A percentile compares a stretch with the other conserved stretches of the same genome.
These are phyloP conservation scores for Brassica juncea DNA, from an alignment of 345 rosid species.

Conservation along the genomic window DNA sequence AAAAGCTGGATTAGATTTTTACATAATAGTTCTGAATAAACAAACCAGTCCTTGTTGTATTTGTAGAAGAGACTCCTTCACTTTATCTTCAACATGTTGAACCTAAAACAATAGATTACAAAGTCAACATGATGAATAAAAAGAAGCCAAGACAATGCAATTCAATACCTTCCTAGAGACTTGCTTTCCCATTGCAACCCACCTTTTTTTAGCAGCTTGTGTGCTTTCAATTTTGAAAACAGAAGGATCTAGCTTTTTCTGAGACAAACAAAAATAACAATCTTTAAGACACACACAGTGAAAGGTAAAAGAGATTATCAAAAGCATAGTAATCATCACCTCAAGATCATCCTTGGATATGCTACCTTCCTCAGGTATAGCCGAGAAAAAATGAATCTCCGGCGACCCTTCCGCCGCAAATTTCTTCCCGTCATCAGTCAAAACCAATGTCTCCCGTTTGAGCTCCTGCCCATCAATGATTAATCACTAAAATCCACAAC, in stretches of 20 bases:
- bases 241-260: constrained; percentile 66
- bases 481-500: too few relatives aligned
- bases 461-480: too few relatives aligned
- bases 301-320: too few relatives aligned
- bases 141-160: background rate
- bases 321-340: too few relatives aligned
- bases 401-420: too few relatives aligned
- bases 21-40: background rate
- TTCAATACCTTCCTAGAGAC: constrained; percentile 77
- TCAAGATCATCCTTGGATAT: too few relatives aligned
- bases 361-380: too few relatives aligned
- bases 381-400: too few relatives aligned
- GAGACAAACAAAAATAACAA: constrained; percentile 26
- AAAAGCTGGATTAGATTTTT: background rate
- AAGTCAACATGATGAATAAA: background rate
- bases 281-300: too few relatives aligned
- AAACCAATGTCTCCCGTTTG: too few relatives aligned
- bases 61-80: constrained; percentile 59
- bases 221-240: constrained; percentile 72
- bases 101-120: constrained; percentile 50
- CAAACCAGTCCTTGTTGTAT: constrained; percentile 63
- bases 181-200: constrained; percentile 91
- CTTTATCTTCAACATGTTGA: constrained; percentile 77
- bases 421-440: too few relatives aligned
- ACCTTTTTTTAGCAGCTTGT: constrained; percentile 80